phyloP scores from a whole-genome alignment of 768 basidiomycete species.

The Pulveroboletus sp. region DNA sequence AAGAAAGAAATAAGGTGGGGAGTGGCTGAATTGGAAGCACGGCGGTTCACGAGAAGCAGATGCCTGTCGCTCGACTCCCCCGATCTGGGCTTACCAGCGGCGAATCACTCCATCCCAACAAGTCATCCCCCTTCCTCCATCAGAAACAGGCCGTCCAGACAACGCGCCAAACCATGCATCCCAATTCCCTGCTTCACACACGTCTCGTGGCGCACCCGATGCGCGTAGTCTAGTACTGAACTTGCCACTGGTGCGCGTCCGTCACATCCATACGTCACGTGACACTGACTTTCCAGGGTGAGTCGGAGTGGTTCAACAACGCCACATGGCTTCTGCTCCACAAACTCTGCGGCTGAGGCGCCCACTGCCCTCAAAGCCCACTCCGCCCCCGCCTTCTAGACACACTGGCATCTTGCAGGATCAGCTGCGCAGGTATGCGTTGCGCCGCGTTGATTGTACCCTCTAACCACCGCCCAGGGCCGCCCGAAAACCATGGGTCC shows the following conservation, averaged over 20 bases:
- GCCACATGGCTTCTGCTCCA: constrained; percentile 41
- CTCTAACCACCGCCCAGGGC: constrained; percentile 40
- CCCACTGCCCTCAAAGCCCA: constrained; percentile 30
- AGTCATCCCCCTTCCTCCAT: constrained; percentile 14
- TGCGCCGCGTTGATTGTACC: background rate
- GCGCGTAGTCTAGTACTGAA: background rate
- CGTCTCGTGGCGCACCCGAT: background rate
- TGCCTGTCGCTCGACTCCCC: constrained; percentile 25
- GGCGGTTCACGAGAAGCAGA: constrained; percentile 29
- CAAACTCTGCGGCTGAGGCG: constrained; percentile 53
- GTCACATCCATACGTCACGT: constrained; percentile 9
- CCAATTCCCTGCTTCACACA: background rate
- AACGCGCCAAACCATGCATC: background rate
- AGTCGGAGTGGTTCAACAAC: background rate
- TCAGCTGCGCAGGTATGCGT: constrained; percentile 65
- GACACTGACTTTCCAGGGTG: background rate
- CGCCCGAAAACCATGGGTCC: constrained; percentile 79
- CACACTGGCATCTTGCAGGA: constrained; percentile 78
- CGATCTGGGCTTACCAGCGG: constrained; percentile 28
- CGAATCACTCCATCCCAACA: constrained; percentile 23
- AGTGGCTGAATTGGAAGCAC: constrained; percentile 24
- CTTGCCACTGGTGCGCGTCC: too few species aligned
- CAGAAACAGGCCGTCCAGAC: background rate
- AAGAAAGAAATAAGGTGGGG: constrained; percentile 29
- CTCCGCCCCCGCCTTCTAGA: constrained; percentile 33